Conservation (phyloP, 768 basidiomycete species). For the Collybiopsis confluens region DNA sequence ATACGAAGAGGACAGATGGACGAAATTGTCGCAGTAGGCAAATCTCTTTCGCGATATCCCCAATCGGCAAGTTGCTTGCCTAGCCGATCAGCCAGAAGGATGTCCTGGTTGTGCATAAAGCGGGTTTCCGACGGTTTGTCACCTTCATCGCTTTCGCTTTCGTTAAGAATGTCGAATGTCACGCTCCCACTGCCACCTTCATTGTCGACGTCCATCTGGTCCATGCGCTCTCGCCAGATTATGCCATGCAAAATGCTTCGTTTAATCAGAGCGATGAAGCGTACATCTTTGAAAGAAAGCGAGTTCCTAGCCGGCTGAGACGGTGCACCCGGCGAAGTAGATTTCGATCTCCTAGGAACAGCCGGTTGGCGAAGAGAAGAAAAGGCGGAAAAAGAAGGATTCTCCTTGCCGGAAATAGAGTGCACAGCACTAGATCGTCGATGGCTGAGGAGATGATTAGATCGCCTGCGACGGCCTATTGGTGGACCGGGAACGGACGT, state of each 20-base stretch:
- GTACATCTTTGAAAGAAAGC: slow-evolving; percentile 2
- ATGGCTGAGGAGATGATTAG: slow-evolving; percentile 7
- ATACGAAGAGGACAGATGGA: not conserved
- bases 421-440: slow-evolving; percentile 3
- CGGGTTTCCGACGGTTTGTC: not conserved
- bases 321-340: not conserved
- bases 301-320: not conserved
- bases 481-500: not conserved
- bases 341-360: not conserved
- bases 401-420: slow-evolving; percentile 5
- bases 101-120: slow-evolving; percentile 1
- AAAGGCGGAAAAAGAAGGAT: not conserved
- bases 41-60: slow-evolving; percentile 7
- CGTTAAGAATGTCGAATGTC: slow-evolving; percentile 6
- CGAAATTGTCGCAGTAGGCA: not conserved
- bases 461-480: slow-evolving; percentile 3
- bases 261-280: slow-evolving; percentile 4
- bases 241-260: slow-evolving; percentile 5
- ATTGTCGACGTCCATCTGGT: slow-evolving; percentile 1
- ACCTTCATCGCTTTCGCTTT: not conserved
- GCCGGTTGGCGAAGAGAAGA: not conserved
- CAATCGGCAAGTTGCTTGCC: slow-evolving; percentile 6
- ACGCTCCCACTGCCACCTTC: slow-evolving; percentile 4
- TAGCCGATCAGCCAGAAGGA: slow-evolving; percentile 2
- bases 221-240: not conserved